Conservation (phyloP, 441 rosid species). For the Erodium texanum region DNA sequence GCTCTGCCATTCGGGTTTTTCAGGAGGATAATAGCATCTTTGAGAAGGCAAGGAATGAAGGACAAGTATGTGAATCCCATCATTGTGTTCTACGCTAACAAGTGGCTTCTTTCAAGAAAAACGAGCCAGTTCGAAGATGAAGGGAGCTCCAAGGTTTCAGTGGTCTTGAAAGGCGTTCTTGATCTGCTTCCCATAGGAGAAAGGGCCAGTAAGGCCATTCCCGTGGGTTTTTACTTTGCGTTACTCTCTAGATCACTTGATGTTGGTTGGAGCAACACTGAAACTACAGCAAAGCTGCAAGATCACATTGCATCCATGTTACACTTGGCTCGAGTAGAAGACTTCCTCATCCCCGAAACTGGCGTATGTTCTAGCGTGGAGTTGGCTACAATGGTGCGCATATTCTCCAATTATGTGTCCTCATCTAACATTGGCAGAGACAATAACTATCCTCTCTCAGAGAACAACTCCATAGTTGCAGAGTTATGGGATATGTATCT, state of each 20-base stretch:
- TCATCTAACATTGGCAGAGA: slow-evolving; percentile 21
- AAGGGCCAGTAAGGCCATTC: slow-evolving; percentile 41
- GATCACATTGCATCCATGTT: slow-evolving; percentile 45
- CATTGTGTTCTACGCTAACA: slow-evolving; percentile 51
- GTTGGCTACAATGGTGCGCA: slow-evolving; percentile 45
- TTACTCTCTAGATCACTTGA: slow-evolving; percentile 44
- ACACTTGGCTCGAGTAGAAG: slow-evolving; percentile 40
- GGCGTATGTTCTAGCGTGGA: slow-evolving; percentile 36
- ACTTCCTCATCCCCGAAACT: slow-evolving; percentile 39
- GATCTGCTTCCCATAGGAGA: slow-evolving; percentile 47
- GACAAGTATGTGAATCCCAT: slow-evolving; percentile 61
- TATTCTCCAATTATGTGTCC: slow-evolving; percentile 41
- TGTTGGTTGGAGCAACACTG: slow-evolving; percentile 33
- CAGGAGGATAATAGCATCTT: slow-evolving; percentile 54
- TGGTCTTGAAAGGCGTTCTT: slow-evolving; percentile 43
- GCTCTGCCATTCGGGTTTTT: slow-evolving; percentile 60
- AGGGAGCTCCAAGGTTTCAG: slow-evolving; percentile 21
- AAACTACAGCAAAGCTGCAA: slow-evolving; percentile 37
- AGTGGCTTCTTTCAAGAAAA: slow-evolving; percentile 41
- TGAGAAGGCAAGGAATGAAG: slow-evolving; percentile 81
- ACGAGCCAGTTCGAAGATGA: slow-evolving; percentile 25
- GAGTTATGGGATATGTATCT: slow-evolving; percentile 60
- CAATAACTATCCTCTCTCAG: too few relatives aligned
- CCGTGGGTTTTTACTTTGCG: slow-evolving; percentile 64
- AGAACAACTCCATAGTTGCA: slow-evolving; percentile 38